Percentiles rank a stretch among this genome's conserved stretches.
Conservation (phyloP, 352 stramenopile genomes). For the Phytophthora europaea region DNA sequence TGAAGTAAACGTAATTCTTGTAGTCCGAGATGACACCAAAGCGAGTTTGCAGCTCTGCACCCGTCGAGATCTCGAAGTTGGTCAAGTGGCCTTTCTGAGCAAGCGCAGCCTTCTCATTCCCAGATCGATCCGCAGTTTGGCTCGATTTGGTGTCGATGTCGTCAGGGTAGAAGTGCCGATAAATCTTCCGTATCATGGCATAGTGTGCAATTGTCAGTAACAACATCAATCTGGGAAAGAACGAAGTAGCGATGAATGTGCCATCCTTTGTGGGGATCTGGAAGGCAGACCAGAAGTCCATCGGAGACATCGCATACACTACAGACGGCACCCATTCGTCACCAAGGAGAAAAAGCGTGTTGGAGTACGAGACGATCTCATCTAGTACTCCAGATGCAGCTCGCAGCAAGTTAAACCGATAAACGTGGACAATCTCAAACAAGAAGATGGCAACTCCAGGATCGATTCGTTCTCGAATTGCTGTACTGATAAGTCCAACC, state of each 20-base stretch:
- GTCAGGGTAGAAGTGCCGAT: background rate
- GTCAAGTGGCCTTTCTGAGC: background rate
- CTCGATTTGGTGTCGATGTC: background rate
- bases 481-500: background rate
- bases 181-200: background rate
- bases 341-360: background rate
- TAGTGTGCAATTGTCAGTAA: background rate
- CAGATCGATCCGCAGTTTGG: background rate
- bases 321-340: background rate
- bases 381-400: background rate
- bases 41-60: background rate
- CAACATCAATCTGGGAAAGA: background rate
- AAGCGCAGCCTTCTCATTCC: background rate
- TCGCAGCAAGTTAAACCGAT: background rate
- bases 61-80: background rate
- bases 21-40: background rate
- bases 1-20: background rate
- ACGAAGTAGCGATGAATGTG: background rate
- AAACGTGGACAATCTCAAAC: background rate
- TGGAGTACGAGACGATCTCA: background rate
- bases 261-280: background rate
- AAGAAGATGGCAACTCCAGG: background rate
- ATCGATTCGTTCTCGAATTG: background rate
- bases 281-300: background rate
- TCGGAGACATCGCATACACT: background rate